Evolutionary conservation across 176 grass and related monocot genomes (phyloP).

Genomic region (Triticum monococcum): DNA sequence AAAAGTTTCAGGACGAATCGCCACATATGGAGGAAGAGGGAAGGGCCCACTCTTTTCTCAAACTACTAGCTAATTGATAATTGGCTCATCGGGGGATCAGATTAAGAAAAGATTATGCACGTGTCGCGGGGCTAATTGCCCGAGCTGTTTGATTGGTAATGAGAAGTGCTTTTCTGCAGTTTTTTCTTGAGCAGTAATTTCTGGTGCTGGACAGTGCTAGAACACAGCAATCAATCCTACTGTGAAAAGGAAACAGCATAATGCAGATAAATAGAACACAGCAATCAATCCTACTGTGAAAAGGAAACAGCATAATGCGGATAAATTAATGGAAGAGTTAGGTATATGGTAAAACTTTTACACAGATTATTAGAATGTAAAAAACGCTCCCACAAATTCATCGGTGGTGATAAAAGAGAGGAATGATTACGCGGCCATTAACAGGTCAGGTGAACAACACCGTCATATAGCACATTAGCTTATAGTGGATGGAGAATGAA

Average conservation of each 20-base stretch:
- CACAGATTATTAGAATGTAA: not conserved
- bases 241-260: not conserved
- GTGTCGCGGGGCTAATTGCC: not conserved
- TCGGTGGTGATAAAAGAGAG: not conserved
- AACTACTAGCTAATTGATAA: not conserved
- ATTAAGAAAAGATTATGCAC: not conserved
- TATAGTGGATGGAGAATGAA: conserved; percentile 51
- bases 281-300: not conserved
- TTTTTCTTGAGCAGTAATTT: not conserved
- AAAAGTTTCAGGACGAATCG: not conserved
- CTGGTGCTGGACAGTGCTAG: not conserved
- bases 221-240: not conserved
- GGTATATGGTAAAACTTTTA: not conserved
- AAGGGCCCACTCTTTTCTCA: not conserved
- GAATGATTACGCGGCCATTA: conserved; percentile 38
- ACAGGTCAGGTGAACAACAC: conserved; percentile 37
- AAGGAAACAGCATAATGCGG: not conserved
- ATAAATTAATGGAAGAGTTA: not conserved
- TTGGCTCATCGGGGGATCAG: not conserved
- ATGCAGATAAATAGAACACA: not conserved
- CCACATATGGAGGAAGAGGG: not conserved
- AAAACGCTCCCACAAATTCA: not conserved
- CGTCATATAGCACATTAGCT: conserved; percentile 67
- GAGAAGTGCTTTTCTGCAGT: not conserved
- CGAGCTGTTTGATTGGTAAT: not conserved